Evolutionary conservation across 2,329 filamentous ascomycete genomes (phyloP).

Genomic region (Thermothelomyces thermophilus): DNA sequence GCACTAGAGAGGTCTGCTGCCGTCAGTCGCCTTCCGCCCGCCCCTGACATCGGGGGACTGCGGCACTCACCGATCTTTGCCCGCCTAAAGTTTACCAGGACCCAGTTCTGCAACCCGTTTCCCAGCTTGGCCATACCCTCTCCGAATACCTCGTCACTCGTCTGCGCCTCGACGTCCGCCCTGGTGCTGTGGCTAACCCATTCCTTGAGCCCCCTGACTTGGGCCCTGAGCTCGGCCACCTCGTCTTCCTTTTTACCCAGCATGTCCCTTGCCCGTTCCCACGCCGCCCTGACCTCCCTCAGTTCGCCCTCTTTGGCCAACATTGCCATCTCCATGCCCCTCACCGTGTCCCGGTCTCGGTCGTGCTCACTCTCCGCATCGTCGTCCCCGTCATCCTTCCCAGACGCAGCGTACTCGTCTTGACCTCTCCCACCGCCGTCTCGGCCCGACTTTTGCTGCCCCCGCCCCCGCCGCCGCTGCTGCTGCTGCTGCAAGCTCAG

Average conservation of each 20-base stretch:
- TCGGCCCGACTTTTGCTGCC: background rate
- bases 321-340: background rate
- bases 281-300: slow-evolving; percentile 44
- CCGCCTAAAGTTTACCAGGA: slow-evolving; percentile 61
- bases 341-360: background rate
- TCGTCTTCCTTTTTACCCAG: slow-evolving; percentile 49
- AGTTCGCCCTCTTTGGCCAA: slow-evolving; percentile 37
- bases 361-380: background rate
- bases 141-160: slow-evolving; percentile 60
- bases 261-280: slow-evolving; percentile 41
- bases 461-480: background rate
- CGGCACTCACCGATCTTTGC: slow-evolving; percentile 46
- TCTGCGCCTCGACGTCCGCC: slow-evolving; percentile 53
- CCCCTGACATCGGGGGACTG: too few species aligned
- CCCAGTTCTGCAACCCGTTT: slow-evolving; percentile 68
- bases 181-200: slow-evolving; percentile 63
- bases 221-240: slow-evolving; percentile 46
- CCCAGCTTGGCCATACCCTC: slow-evolving; percentile 55
- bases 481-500: slow-evolving; percentile 27
- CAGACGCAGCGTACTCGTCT: background rate
- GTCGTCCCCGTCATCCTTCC: background rate
- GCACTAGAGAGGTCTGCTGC: slow-evolving; percentile 39
- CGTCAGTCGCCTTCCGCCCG: background rate
- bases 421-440: background rate
- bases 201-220: slow-evolving; percentile 62